These are phyloP conservation scores for Escovopsis sp. DNA, from an alignment of 2,329 filamentous ascomycete species.

Conservation along the genomic window DNA sequence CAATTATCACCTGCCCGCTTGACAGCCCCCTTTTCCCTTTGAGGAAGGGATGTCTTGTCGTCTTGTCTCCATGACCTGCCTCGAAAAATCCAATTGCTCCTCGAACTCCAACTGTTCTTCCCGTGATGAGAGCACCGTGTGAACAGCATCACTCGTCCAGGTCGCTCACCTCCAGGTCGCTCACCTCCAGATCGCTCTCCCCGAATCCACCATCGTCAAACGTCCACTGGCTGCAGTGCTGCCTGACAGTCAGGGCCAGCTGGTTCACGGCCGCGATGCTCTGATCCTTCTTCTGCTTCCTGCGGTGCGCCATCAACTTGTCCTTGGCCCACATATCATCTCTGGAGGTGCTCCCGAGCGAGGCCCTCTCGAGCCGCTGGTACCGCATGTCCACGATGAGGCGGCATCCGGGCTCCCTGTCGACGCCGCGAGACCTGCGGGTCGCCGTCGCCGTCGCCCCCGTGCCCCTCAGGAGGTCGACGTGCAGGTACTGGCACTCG, in stretches of 20 bases:
- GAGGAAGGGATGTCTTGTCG: no score
- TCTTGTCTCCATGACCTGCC: no score
- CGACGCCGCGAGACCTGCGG: neutral
- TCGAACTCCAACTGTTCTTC: no score
- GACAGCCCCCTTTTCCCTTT: no score
- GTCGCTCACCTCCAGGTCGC: no score
- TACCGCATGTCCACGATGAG: constrained; percentile 8
- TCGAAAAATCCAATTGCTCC: no score
- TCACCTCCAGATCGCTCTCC: no score
- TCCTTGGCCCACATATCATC: constrained; percentile 11
- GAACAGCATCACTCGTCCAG: no score
- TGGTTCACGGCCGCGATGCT: constrained; percentile 1
- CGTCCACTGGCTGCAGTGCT: neutral
- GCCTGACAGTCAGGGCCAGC: constrained; percentile 1
- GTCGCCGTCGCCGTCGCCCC: neutral
- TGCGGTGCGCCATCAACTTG: constrained; percentile 5
- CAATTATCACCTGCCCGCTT: no score
- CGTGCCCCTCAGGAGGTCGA: constrained; percentile 18
- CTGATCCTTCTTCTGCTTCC: neutral
- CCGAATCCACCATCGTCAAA: neutral
- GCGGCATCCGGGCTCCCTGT: constrained; percentile 1
- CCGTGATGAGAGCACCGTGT: no score
- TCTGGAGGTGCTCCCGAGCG: neutral
- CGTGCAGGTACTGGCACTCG: constrained; percentile 20
- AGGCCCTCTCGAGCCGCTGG: neutral